Percentiles rank a stretch among this genome's conserved stretches.
These are phyloP conservation scores for Blastocrithidia nonstop DNA, from an alignment of 208 protist species.

Conservation along the genomic window DNA sequence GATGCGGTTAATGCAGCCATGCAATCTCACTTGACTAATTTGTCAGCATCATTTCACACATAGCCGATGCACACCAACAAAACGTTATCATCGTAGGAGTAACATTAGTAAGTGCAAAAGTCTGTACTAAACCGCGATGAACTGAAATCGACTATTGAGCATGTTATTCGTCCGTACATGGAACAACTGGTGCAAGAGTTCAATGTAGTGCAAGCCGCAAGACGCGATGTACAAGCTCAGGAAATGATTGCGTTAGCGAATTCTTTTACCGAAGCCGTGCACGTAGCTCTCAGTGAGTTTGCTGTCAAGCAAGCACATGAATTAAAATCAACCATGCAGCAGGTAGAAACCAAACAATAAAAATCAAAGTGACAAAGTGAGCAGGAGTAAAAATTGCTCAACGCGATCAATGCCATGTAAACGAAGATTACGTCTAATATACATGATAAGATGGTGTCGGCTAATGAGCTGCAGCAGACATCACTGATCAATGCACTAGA, in stretches of 20 bases:
- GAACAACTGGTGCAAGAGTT: conserved; percentile 11
- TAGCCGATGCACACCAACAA: too few species aligned
- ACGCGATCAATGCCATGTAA: too few species aligned
- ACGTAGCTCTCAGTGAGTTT: conserved; percentile 6
- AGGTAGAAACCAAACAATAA: too few species aligned
- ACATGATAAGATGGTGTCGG: conserved; percentile 7
- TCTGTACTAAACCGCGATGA: conserved; percentile 9
- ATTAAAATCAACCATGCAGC: conserved; percentile 12
- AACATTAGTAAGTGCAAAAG: too few species aligned
- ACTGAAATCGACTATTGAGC: conserved; percentile 26
- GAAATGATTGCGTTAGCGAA: not conserved
- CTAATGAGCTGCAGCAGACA: not conserved
- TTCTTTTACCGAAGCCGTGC: not conserved
- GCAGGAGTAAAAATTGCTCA: too few species aligned
- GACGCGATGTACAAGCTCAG: not conserved
- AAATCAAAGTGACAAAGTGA: too few species aligned
- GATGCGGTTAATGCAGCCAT: too few species aligned
- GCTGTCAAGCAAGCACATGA: conserved; percentile 9
- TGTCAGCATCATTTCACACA: too few species aligned
- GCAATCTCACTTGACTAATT: too few species aligned
- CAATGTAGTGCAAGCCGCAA: conserved; percentile 8
- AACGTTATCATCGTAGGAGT: too few species aligned
- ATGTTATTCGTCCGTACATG: conserved; percentile 26
- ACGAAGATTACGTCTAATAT: conserved; percentile 8
- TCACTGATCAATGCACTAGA: too few species aligned